Percentiles rank a stretch among this genome's conserved stretches.
Conservation (phyloP, 768 basidiomycete genomes). For the Gymnopilus dilepis region DNA sequence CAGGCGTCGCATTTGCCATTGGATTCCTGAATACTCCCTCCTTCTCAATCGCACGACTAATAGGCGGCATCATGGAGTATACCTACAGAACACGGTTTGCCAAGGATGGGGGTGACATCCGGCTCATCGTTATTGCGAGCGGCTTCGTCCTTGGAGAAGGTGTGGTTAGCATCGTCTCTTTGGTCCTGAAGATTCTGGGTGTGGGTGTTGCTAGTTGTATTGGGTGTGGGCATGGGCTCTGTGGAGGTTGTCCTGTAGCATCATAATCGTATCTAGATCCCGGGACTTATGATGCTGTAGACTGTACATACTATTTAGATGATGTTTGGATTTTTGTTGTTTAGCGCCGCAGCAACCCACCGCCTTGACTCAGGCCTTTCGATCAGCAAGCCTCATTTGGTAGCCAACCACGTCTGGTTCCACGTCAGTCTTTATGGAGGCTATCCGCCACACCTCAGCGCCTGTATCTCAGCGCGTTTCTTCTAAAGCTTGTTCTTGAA, state of each 20-base stretch:
- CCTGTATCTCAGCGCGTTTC: not conserved
- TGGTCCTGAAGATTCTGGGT: conserved; percentile 76
- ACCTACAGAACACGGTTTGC: conserved; percentile 60
- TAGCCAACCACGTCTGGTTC: conserved; percentile 34
- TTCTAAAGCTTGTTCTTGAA: not conserved
- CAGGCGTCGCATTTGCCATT: conserved; percentile 93
- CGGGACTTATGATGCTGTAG: not conserved
- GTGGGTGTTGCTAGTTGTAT: conserved; percentile 81
- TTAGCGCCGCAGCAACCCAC: not conserved
- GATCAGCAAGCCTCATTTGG: conserved; percentile 15
- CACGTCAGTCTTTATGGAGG: conserved; percentile 34
- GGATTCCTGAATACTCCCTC: conserved; percentile 96
- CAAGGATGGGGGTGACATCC: conserved; percentile 64
- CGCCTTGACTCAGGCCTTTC: not conserved
- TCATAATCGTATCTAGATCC: conserved; percentile 15
- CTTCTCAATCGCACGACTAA: conserved; percentile 88
- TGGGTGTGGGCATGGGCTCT: conserved; percentile 82
- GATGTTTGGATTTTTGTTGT: not conserved
- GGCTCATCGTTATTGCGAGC: conserved; percentile 86
- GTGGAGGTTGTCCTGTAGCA: conserved; percentile 64
- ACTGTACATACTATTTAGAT: not conserved
- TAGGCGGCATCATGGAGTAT: conserved; percentile 86
- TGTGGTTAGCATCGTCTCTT: conserved; percentile 80
- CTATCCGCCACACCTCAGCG: not conserved
- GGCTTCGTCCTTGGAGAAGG: conserved; percentile 98